phyloP scores from a whole-genome alignment of 192 early-diverging fungal species.

The Coemansia sp. region DNA sequence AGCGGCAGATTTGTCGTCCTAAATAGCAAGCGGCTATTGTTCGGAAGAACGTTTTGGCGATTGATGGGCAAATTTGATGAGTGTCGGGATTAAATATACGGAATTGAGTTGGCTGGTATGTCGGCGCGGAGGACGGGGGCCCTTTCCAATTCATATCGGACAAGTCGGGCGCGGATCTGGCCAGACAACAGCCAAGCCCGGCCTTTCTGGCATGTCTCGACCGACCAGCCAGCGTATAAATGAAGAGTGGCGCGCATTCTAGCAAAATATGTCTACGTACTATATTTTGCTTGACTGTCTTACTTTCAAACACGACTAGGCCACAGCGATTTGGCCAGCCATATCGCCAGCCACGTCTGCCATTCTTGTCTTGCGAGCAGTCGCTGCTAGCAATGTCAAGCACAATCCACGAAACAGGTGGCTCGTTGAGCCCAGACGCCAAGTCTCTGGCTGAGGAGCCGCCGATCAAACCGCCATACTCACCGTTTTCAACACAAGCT shows the following conservation, averaged over 20 bases:
- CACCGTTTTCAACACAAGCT: constrained; percentile 33
- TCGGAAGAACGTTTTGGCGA: constrained; percentile 14
- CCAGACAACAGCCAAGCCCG: background rate
- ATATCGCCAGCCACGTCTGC: background rate
- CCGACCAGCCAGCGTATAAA: background rate
- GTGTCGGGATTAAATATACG: too few species aligned
- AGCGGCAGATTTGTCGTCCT: too few species aligned
- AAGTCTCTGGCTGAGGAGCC: background rate
- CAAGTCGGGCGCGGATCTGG: background rate
- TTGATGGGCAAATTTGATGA: background rate
- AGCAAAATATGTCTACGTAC: too few species aligned
- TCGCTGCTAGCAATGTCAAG: background rate
- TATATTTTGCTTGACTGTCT: too few species aligned
- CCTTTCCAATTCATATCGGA: background rate
- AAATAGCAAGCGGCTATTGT: too few species aligned
- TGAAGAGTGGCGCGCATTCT: background rate
- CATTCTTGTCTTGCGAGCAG: background rate
- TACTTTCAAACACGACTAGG: too few species aligned
- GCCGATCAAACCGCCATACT: constrained; percentile 29
- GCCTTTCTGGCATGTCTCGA: background rate
- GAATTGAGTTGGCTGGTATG: constrained; percentile 1
- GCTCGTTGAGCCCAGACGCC: background rate
- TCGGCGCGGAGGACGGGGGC: too few species aligned
- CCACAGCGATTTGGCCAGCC: too few species aligned
- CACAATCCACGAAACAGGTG: background rate